Base-by-base conservation (phyloP, 805 yeast genomes). In the Spathaspora boniae region DNA sequence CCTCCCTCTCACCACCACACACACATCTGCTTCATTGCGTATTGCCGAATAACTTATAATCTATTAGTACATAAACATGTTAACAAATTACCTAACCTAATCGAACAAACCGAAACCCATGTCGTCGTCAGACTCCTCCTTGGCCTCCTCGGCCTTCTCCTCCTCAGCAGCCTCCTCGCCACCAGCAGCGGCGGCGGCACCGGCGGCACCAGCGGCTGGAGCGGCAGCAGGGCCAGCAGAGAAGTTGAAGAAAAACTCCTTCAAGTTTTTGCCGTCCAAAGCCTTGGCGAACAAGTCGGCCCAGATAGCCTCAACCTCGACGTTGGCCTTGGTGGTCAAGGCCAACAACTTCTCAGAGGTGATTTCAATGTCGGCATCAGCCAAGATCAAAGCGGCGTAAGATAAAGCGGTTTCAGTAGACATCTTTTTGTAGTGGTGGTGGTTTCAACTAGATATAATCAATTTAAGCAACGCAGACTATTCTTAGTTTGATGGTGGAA, bases 381-480 rank as follows among this genome's bases (percentile, higher is more conserved):
- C 72, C 57, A 68, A 64, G 64, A 68, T 65, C 56, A 68, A 66
- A 50, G 73, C 72, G 43, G 73, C 73, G 68, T 68, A 68, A 37
- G 72, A 67, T 56, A 68, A 65, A 56, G 71, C 70, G 40, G 72
- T 55, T 64, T 68, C 73, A 50, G 60, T 56, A 51, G 73, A 66
- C 73, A 68, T 68, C 54, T 36, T 54, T 35, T 16, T n/a, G n/a
- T n/a, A n/a, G n/a, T n/a, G n/a, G 12, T 16, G 18, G 18, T 26
- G 12, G 22, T 26, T 38, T 21, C 46, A 60, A 67, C 72, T 67
- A 68, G 73, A 65, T 58, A 60, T 68, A 68, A 68, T 68, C 73
- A 54, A 52, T 62, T 67, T 68, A 67, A 67, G 72, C 72, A 45
- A 48, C 56, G 73, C 72, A 64, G 73, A 68, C 73, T 68, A 68